Percentiles rank a stretch among this genome's conserved stretches.
Evolutionary conservation across 306 rosid species (phyloP).

Genomic region (Quercus berberidifolia): DNA sequence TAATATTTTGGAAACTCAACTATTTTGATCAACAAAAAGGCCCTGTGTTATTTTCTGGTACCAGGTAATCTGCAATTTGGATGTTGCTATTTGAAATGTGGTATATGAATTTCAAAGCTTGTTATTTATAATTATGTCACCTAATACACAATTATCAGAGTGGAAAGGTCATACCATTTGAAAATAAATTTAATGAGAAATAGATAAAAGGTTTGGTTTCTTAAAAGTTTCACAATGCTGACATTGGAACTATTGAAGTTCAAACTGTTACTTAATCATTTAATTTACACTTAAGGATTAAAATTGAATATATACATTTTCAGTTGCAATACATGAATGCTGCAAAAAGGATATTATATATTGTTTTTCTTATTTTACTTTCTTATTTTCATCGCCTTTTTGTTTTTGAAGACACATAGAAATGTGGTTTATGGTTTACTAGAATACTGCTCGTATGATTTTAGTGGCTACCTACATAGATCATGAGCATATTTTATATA

Average conservation of each 20-base stretch:
- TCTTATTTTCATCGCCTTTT: neutral
- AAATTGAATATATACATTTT: neutral
- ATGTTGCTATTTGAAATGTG: neutral
- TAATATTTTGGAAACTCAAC: neutral
- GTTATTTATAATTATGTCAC: neutral
- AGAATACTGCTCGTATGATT: neutral
- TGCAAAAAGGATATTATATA: neutral
- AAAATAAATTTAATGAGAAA: neutral
- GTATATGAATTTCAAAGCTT: neutral
- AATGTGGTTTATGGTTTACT: neutral
- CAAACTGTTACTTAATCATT: neutral
- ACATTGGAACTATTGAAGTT: neutral
- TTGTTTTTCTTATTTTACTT: neutral
- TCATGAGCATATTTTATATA: neutral
- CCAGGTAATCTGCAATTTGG: neutral
- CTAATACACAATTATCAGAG: neutral
- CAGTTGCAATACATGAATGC: neutral
- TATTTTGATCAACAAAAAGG: neutral
- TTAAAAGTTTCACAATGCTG: neutral
- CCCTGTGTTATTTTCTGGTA: neutral
- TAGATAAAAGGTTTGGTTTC: neutral
- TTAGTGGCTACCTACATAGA: neutral
- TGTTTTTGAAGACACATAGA: neutral
- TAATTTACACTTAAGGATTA: neutral
- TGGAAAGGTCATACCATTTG: neutral